Base-by-base conservation (phyloP, 345 rosid species). In the Laguncularia racemosa region DNA sequence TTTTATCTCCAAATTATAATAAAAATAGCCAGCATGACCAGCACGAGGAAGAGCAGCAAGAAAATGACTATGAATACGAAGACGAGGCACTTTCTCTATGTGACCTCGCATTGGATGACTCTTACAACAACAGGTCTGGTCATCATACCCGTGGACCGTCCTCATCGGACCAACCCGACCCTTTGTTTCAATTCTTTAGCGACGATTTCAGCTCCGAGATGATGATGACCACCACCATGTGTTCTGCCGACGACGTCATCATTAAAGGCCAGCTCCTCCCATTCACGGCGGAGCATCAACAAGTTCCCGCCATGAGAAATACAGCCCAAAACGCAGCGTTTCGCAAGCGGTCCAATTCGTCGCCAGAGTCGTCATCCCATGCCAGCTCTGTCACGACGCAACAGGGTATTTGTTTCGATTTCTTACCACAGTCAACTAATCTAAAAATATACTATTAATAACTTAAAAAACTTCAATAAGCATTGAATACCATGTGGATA, bases 171-270 rank as follows among this genome's bases (percentile, higher is more conserved):
- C 72, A 3, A 86, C 84, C 28, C 28, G 28, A 26, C 28, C 28
- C 28, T 19, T 46, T 76, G 54, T 87, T 87, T 44, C 84, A 82
- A 80, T 87, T 87, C 47, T 50, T 70, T 9, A 62, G 56, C 50
- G 63, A 77, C 61, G 40, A 33, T 33, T 48, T 78, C 14, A 64
- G 72, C 58, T 71, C 79, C 23, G 78, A 87, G 20, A 77, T 33
- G 9, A 33, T 33, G 40, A 10, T 10, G 9, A 33, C 7, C 9
- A 33, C 40, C 40, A 33, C 40, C 40, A 33, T 83, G 79, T 70
- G 79, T 40, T 77, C 85, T 0, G 89, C 95, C 10, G 95, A 87
- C 48, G 87, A 84, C 26, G 71, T 87, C 21, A 78, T 84, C 65
- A 68, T 74, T 58, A 64, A 74, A 56, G 95, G 92, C 11, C 81